Evolutionary conservation across 768 basidiomycete species (phyloP).

Genomic region (Tricholoma matsutake): DNA sequence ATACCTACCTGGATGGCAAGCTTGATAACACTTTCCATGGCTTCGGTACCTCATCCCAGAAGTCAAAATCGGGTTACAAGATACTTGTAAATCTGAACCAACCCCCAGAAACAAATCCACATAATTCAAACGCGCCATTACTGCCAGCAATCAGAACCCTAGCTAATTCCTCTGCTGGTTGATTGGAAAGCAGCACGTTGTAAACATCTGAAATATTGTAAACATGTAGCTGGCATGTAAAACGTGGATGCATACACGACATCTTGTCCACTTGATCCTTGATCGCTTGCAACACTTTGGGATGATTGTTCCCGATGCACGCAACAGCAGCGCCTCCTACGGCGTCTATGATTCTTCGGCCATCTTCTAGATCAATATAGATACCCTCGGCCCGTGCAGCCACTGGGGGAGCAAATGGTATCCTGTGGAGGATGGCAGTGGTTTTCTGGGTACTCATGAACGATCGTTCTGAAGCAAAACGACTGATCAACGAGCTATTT

Average conservation of each 20-base stretch:
- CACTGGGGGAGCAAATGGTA: slow-evolving; percentile 71
- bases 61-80: neutral
- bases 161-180: slow-evolving; percentile 80
- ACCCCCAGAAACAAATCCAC: slow-evolving; percentile 78
- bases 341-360: slow-evolving; percentile 67
- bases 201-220: slow-evolving; percentile 63
- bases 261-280: slow-evolving; percentile 79
- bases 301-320: slow-evolving; percentile 74
- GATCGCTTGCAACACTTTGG: slow-evolving; percentile 66
- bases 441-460: slow-evolving; percentile 1
- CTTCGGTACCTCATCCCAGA: slow-evolving; percentile 65
- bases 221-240: neutral
- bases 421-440: slow-evolving; percentile 57
- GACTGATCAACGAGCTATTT: neutral
- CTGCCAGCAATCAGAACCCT: slow-evolving; percentile 59
- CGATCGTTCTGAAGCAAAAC: neutral
- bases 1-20: slow-evolving; percentile 65
- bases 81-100: slow-evolving; percentile 10
- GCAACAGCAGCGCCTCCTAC: slow-evolving; percentile 86
- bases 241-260: slow-evolving; percentile 45
- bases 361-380: slow-evolving; percentile 71
- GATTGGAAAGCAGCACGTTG: slow-evolving; percentile 79
- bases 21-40: slow-evolving; percentile 87
- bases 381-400: slow-evolving; percentile 65
- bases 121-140: slow-evolving; percentile 69